Percentiles rank a stretch among this genome's conserved stretches.
These are phyloP conservation scores for Chlamydomonas sp. DNA, from an alignment of 139 green algal species.

Conservation along the genomic window DNA sequence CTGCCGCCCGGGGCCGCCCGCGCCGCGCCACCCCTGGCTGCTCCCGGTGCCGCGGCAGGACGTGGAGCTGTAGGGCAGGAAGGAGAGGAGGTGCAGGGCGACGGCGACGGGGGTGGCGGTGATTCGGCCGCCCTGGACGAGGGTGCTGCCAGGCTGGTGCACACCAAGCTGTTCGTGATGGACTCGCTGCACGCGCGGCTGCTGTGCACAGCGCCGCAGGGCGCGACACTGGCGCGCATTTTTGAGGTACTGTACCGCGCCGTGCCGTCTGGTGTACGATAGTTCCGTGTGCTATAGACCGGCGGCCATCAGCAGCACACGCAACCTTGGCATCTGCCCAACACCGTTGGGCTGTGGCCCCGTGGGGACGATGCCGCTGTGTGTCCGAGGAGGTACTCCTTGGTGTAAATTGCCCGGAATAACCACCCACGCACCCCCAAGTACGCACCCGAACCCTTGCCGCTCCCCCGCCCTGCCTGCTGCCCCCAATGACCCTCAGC, in stretches of 20 bases:
- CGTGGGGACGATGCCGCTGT: background rate
- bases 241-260: constrained; percentile 16
- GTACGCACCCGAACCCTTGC: background rate
- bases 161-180: background rate
- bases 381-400: background rate
- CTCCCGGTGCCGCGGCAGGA: too few relatives aligned
- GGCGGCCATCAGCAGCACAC: background rate
- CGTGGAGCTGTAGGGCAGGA: background rate
- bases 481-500: background rate
- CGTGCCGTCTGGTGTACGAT: background rate
- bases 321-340: background rate
- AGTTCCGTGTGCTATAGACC: background rate
- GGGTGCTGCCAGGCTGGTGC: background rate
- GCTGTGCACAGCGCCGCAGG: background rate
- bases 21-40: too few relatives aligned
- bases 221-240: background rate
- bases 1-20: background rate
- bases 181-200: background rate
- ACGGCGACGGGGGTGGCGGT: background rate
- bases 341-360: background rate
- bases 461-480: background rate
- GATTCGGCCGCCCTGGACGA: background rate
- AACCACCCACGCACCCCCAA: too few relatives aligned
- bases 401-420: background rate
- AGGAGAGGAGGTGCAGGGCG: background rate